A percentile compares a stretch with the other conserved stretches of the same genome.
Evolutionary conservation across 2,329 filamentous ascomycete genomes (phyloP).

Genomic region (Aphanoascus verrucosus): DNA sequence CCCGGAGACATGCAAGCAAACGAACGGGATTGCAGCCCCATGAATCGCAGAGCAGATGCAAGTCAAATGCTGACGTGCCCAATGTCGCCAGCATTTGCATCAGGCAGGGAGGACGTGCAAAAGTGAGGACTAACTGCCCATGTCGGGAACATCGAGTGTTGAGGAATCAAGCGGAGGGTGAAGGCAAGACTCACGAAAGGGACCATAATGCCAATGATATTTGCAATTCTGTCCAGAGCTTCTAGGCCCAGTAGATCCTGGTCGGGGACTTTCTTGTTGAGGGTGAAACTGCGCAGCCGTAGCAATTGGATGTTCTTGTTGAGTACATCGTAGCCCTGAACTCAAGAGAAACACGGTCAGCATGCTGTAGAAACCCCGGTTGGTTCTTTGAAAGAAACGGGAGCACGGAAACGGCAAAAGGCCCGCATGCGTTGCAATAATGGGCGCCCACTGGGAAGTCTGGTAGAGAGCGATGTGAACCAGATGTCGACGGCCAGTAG

Average conservation of each 20-base stretch:
- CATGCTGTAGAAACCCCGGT: conserved; percentile 13
- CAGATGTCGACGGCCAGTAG: neutral
- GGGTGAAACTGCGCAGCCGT: conserved; percentile 67
- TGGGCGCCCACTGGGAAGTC: neutral
- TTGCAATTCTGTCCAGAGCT: conserved; percentile 54
- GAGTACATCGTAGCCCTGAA: conserved; percentile 60
- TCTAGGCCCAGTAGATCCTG: conserved; percentile 51
- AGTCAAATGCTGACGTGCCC: conserved; percentile 10
- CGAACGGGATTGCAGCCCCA: conserved; percentile 6
- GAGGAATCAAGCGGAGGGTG: conserved; percentile 14
- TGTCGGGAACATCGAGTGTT: conserved; percentile 6
- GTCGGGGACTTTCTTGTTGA: conserved; percentile 58
- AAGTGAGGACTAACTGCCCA: conserved; percentile 1
- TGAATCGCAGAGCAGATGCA: conserved; percentile 2
- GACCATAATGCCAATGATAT: conserved; percentile 57
- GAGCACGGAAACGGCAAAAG: neutral
- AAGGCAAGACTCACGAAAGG: conserved; percentile 57
- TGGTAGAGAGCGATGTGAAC: conserved; percentile 2
- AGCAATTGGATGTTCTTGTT: conserved; percentile 72
- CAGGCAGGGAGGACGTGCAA: neutral
- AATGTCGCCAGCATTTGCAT: conserved; percentile 5
- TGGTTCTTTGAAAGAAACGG: neutral
- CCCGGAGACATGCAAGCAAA: neutral
- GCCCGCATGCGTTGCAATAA: conserved; percentile 8
- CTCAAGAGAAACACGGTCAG: conserved; percentile 15